phyloP scores from a whole-genome alignment of 148 eudicot genomes.

The Fagopyrum esculentum region DNA sequence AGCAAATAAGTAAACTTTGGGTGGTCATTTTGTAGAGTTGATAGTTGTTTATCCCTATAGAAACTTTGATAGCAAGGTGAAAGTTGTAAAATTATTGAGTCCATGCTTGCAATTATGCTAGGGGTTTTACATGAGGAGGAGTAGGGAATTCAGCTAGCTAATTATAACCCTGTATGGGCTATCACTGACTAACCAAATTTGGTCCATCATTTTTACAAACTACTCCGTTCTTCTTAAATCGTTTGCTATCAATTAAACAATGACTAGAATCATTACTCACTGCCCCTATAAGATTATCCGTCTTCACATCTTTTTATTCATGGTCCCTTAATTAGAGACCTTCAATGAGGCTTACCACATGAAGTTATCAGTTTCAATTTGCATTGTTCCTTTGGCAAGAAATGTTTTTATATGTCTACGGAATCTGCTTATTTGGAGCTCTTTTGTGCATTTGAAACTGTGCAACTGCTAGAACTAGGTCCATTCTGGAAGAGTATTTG shows the following conservation, averaged over 20 bases:
- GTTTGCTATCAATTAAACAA: background rate
- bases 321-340: background rate
- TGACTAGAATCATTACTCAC: background rate
- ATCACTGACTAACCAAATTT: background rate
- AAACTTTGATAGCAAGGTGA: background rate
- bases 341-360: background rate
- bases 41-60: background rate
- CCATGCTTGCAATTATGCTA: background rate
- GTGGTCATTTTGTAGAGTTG: background rate
- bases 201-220: background rate
- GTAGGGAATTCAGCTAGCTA: background rate
- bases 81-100: background rate
- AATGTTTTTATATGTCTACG: background rate
- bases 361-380: background rate
- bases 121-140: background rate
- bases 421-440: background rate
- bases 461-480: background rate
- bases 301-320: background rate
- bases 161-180: background rate
- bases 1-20: background rate
- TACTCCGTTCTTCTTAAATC: background rate
- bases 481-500: background rate
- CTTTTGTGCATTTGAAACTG: background rate
- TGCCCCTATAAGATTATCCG: background rate
- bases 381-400: background rate